Base-by-base conservation (phyloP, 1,284 basidiomycete genomes). In the Austroboletus niveus region DNA sequence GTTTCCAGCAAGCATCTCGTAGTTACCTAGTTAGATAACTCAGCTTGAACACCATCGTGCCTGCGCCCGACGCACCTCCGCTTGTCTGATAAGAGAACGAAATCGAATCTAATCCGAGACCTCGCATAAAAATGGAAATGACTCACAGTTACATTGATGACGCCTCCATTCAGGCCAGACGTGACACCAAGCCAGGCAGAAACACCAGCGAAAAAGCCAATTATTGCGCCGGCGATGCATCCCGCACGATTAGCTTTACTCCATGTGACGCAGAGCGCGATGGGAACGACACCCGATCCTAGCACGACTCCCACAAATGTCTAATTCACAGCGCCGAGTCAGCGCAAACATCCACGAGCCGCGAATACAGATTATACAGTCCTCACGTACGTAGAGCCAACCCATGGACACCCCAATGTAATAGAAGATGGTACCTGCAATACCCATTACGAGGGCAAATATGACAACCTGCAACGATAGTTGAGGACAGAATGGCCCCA, bases 351-450 rank as follows among this genome's bases (percentile, higher is more conserved):
- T 14, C n/a, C 31, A 38, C 27, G 10, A 29, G 20, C 11, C 8
- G 17, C 22, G 35, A 4, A 14, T 15, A n/a, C n/a, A n/a, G n/a
- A n/a, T n/a, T n/a, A n/a, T n/a, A n/a, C n/a, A n/a, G n/a, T n/a
- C 44, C 15, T 40, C 17, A 76, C 86, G 64, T 89, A 92, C 86
- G 64, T 91, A 92, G 48, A 92, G 81, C 87, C 87, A 93, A 14
- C 90, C 92, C 89, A 93, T 90, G 7, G 84, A 87, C 50, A 98
- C 84, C 5, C 92, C 92, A 55, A 93, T 92, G 64, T 91, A 92
- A 72, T 80, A 87, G 77, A 95, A 97, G 53, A 94, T 89, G 31
- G 89, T 72, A 0, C 92, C 94, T 2, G 91, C 85, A 12, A 92
- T 60, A 30, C 86, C 91, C 82, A 93, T 92, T 44, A 89, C 75